These are phyloP conservation scores for Plasmodium malariae DNA, from an alignment of 169 alveolate genomes.

Conservation along the genomic window DNA sequence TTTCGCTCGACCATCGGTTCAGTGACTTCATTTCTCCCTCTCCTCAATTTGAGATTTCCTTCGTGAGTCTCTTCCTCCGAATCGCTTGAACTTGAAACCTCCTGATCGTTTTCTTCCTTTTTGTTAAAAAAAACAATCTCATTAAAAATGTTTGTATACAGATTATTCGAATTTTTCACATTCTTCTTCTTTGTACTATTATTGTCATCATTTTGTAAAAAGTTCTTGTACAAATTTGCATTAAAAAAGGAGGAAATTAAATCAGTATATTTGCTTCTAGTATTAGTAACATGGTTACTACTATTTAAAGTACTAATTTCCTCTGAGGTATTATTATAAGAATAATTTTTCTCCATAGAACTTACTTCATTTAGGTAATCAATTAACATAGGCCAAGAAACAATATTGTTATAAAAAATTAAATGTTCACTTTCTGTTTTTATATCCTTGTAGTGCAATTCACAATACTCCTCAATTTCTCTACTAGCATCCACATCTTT, in stretches of 20 bases:
- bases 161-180: background rate
- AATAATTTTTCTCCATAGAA: background rate
- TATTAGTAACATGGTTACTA: background rate
- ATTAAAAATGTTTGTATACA: constrained; percentile 50
- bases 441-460: background rate
- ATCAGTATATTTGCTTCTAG: constrained; percentile 15
- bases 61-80: background rate
- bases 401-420: constrained; percentile 43
- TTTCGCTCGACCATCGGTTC: no score
- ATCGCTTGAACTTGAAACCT: background rate
- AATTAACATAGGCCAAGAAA: constrained; percentile 72
- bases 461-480: constrained; percentile 60
- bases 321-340: background rate
- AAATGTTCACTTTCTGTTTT: constrained; percentile 25
- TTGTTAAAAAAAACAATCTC: constrained; percentile 60
- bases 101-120: background rate
- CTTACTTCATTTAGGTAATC: constrained; percentile 33
- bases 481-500: constrained; percentile 40
- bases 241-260: constrained; percentile 37
- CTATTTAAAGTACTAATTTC: no score
- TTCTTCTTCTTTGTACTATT: background rate
- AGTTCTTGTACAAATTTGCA: constrained; percentile 32
- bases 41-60: no score
- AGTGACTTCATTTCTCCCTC: no score
- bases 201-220: constrained; percentile 3